Base-by-base conservation (phyloP, 768 basidiomycete species). In the Chalciporus piperatus region DNA sequence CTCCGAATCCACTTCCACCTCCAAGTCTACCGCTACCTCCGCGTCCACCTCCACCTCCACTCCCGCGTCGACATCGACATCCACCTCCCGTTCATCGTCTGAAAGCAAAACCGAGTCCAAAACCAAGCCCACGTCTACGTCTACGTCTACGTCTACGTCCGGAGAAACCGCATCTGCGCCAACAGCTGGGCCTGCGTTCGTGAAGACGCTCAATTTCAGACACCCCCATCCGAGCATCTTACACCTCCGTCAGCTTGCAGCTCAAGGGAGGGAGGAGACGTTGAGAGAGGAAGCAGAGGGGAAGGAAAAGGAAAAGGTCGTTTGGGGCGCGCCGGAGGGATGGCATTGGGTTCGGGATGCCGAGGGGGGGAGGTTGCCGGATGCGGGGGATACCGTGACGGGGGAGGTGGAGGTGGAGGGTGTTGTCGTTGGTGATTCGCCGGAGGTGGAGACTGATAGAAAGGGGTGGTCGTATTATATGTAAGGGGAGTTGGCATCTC, bases 231-330 rank as follows among this genome's bases (percentile, higher is more conserved):
- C 40, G 12, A 52, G 35, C 8, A 73, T 85, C 44, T 58, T 68
- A 54, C 45, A 47, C 20, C 70, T 84, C 35, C 74, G 85, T 10
- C 59, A 59, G 48, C 56, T 85, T 23, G 76, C 85, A 7, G 64
- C 72, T 27, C 61, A 69, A 16, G 84, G 83, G 0, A 69, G 72
- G 22, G 55, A 65, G 41, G 70, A 79, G 41, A 73, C 74, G 3
- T 60, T 73, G 45, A 58, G 65, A n/a, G 51, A 73, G 47, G 63
- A 63, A 32, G 71, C 77, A 27, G 69, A 63, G 41, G 80, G 77
- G 0, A 72, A 67, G 59, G 74, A 73, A 25, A 72, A 67, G 59
- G 74, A 73, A 25, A 81, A 78, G 62, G 66, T 80, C 54, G 76
- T 80, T 19, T 72, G 67, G 64, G 69, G 70, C 0, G 45, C 22